Percentiles rank a stretch among this genome's conserved stretches.
Conservation (phyloP, 257 asterid species). For the Nicotiana tomentosiformis region DNA sequence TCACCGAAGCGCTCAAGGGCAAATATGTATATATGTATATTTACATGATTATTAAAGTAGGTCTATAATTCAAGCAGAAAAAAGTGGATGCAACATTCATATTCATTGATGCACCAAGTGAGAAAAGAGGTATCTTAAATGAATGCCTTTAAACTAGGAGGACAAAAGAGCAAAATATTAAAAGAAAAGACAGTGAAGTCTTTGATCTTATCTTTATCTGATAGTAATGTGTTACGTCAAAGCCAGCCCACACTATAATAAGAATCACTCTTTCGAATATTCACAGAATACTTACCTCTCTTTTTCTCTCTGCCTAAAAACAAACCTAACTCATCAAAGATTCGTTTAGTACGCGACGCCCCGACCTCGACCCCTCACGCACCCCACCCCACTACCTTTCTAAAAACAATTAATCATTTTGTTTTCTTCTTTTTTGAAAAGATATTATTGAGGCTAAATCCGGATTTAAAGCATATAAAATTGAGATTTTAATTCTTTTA, state of each 20-base stretch:
- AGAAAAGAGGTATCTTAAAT: neutral
- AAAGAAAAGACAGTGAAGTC: neutral
- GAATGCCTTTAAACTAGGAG: neutral
- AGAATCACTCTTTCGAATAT: conserved; percentile 44
- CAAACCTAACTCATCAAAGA: conserved; percentile 24
- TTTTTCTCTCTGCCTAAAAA: neutral
- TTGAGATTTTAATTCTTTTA: no score
- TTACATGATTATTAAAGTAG: no score
- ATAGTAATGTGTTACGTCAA: conserved; percentile 13
- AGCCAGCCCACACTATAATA: conserved; percentile 16
- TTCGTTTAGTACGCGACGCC: conserved; percentile 79
- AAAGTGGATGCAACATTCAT: no score
- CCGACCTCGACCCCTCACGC: conserved; percentile 61
- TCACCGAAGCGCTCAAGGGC: no score
- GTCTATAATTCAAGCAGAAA: neutral
- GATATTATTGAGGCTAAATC: no score
- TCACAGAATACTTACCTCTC: conserved; percentile 18
- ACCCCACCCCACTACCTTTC: conserved; percentile 15
- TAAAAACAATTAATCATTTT: neutral
- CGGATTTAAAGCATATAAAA: no score
- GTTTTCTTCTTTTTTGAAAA: no score
- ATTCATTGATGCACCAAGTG: neutral
- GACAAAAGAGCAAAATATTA: neutral
- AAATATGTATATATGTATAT: no score
- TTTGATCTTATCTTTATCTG: conserved; percentile 50